phyloP scores from a whole-genome alignment of 176 grass and related monocot genomes.

The Zea luxurians region DNA sequence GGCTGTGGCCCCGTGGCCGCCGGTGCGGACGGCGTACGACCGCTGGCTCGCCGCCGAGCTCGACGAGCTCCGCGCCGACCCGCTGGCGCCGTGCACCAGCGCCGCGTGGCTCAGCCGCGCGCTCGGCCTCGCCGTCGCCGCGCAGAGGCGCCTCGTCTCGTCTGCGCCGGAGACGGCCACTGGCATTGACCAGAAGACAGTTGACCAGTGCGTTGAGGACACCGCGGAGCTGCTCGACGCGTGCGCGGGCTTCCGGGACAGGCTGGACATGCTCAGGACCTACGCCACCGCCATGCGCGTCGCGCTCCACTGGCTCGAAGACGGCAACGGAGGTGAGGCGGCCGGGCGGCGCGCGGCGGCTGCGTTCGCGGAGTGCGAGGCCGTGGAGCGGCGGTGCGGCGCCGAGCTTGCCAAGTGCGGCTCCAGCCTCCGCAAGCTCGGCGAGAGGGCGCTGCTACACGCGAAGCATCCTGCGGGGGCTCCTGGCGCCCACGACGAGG shows the following conservation, averaged over 20 bases:
- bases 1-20: constrained; percentile 70
- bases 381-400: constrained; percentile 60
- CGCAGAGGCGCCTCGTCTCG: constrained; percentile 46
- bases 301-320: constrained; percentile 65
- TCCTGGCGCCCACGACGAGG: constrained; percentile 20
- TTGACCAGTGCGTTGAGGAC: constrained; percentile 61
- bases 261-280: constrained; percentile 45
- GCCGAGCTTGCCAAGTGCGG: constrained; percentile 69
- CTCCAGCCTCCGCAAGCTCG: constrained; percentile 68
- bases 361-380: constrained; percentile 61
- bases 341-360: constrained; percentile 23
- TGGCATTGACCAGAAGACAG: constrained; percentile 36
- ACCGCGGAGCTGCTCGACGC: constrained; percentile 75
- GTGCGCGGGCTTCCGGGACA: constrained; percentile 47
- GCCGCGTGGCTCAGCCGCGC: constrained; percentile 65
- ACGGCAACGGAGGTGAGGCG: background rate
- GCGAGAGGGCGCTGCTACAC: constrained; percentile 47
- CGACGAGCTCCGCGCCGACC: constrained; percentile 57
- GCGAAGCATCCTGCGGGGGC: constrained; percentile 1
- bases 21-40: constrained; percentile 67
- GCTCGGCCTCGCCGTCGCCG: constrained; percentile 43
- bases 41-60: constrained; percentile 79
- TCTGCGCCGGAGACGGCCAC: background rate
- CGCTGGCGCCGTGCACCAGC: constrained; percentile 40
- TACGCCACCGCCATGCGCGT: constrained; percentile 44